Percentiles rank a stretch among this genome's conserved stretches.
Evolutionary conservation across 1,284 basidiomycete genomes (phyloP).

Genomic region (Melanopsichium pennsylvanicum): DNA sequence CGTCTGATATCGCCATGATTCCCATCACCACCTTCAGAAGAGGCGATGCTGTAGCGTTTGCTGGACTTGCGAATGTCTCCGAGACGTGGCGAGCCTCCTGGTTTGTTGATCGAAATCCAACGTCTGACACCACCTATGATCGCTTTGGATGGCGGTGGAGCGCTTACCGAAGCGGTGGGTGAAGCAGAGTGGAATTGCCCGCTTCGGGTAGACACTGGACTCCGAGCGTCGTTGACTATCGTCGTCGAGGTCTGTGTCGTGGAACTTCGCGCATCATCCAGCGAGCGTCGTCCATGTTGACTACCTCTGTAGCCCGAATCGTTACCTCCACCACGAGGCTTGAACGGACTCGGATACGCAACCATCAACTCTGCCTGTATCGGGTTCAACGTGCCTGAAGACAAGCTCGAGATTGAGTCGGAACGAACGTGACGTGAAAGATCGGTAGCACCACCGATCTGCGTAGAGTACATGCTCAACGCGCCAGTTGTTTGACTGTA

Average conservation of each 20-base stretch:
- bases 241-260: constrained; percentile 19
- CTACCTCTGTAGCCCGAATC: constrained; percentile 15
- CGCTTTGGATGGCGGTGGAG: constrained; percentile 36
- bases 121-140: constrained; percentile 55
- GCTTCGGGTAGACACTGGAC: constrained; percentile 19
- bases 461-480: constrained; percentile 35
- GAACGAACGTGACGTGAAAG: constrained; percentile 24
- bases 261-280: constrained; percentile 24
- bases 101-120: constrained; percentile 56
- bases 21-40: constrained; percentile 19
- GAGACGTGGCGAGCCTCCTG: constrained; percentile 18
- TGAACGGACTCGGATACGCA: constrained; percentile 45
- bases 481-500: constrained; percentile 28
- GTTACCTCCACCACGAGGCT: constrained; percentile 18
- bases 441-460: constrained; percentile 25
- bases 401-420: constrained; percentile 25
- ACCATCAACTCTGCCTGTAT: constrained; percentile 24
- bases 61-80: constrained; percentile 12
- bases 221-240: constrained; percentile 17
- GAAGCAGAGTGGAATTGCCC: constrained; percentile 7
- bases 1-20: constrained; percentile 9
- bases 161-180: constrained; percentile 4
- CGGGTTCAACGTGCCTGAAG: constrained; percentile 13
- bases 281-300: constrained; percentile 10
- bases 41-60: constrained; percentile 26